Evolutionary conservation across 2,329 filamentous ascomycete genomes (phyloP), one percentile per base, ranked within the genome.

Genomic region (Stemphylium beticola): DNA sequence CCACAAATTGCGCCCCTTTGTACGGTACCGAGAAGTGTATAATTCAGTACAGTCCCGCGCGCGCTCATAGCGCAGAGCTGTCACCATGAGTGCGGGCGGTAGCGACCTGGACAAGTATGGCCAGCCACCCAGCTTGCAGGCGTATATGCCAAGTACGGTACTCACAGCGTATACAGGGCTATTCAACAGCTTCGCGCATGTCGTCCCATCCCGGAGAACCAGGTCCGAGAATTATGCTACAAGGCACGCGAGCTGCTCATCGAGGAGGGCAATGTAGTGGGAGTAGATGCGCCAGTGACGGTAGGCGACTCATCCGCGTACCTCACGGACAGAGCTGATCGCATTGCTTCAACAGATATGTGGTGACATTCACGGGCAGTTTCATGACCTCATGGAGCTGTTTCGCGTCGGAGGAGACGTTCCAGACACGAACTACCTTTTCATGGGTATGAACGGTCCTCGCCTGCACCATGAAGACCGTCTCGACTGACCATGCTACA

Each of bases 241-340:
- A 97, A 97, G 75, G 95, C 95, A 47, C 87, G 95, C 61, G 95
- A 99, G 80, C 85, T 99, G 49, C 81, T 99, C 63, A 96, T 99
- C 59, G 95, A 98, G 77, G 95, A 99, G 79, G 93, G 92, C 63
- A 98, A 99, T 74, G 93, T 98, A 45, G 93, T 98, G 61, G 92
- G 90, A 15, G 93, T 99, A 58, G 90, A 93, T 73, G 93, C 93
- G 58, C 93, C 93, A 18, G 93, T 98, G 56, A 98, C 93, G 75
- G 89, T 92, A 85, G 51, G 83, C 34, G 12, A 5, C 2, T 8
- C 39, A 9, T 20, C 11, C 2, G 5, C 1, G n/a, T 3, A 12
- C 3, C 18, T 24, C 33, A 12, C 32, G 24, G 37, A 7, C 39
- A 47, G 5, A 20, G 49, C 56, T 65, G 37, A 58, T 49, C 24